Conservation (phyloP, 305 asterid species). For the Ilex paraguariensis region DNA sequence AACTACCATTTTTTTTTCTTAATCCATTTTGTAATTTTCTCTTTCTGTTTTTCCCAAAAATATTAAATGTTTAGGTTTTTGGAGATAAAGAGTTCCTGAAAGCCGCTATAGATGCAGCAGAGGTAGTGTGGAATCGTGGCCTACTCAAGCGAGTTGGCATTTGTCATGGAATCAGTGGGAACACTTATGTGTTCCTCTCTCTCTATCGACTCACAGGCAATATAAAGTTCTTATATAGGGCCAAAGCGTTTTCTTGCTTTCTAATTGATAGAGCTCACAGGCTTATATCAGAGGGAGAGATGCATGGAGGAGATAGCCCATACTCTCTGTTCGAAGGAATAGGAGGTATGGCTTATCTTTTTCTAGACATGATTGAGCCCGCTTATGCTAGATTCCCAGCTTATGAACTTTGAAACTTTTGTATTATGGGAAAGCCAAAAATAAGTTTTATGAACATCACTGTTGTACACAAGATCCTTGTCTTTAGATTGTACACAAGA, state of each 20-base stretch:
- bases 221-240: constrained; percentile 50
- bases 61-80: constrained; percentile 34
- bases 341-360: constrained; percentile 71
- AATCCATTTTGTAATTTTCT: too few relatives aligned
- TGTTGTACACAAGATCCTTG: too few relatives aligned
- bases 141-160: constrained; percentile 59
- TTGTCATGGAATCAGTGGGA: constrained; percentile 82
- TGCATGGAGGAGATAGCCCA: constrained; percentile 60
- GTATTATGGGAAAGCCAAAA: too few relatives aligned
- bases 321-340: constrained; percentile 71
- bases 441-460: too few relatives aligned
- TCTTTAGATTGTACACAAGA: too few relatives aligned
- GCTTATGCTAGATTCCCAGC: constrained; percentile 59
- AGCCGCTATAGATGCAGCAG: constrained; percentile 79
- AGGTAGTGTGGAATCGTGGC: constrained; percentile 75
- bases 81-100: constrained; percentile 46
- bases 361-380: constrained; percentile 64
- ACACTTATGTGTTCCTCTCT: constrained; percentile 58
- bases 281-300: constrained; percentile 47
- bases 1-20: too few relatives aligned
- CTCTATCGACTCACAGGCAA: constrained; percentile 67
- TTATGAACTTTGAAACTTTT: constrained; percentile 21
- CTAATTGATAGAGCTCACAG: constrained; percentile 56
- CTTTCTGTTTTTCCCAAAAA: background rate
- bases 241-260: constrained; percentile 73